Conservation (phyloP, 768 basidiomycete genomes). For the Lactarius evosmus region DNA sequence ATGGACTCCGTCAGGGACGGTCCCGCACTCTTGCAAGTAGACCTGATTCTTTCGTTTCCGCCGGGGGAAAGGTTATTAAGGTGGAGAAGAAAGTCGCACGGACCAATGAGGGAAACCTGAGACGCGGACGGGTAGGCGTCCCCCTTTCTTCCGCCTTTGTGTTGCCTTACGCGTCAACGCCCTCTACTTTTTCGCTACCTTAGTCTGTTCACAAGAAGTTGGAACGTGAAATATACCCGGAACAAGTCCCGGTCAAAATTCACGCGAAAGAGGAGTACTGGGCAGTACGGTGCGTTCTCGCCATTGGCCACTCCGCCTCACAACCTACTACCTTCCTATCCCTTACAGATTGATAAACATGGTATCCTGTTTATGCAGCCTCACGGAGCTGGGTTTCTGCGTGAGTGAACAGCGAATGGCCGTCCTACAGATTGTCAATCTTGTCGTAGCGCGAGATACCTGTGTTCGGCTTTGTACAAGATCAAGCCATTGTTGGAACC, state of each 20-base stretch:
- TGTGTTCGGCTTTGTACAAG: conserved; percentile 72
- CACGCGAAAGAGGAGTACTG: conserved; percentile 68
- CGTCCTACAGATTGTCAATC: conserved; percentile 9
- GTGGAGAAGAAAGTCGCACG: conserved; percentile 51
- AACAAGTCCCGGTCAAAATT: conserved; percentile 51
- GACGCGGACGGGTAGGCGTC: conserved; percentile 53
- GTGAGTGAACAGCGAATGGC: conserved; percentile 37
- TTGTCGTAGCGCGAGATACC: conserved; percentile 71
- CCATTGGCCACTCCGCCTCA: neutral
- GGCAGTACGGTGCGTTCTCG: conserved; percentile 58
- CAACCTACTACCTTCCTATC: neutral
- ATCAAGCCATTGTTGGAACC: conserved; percentile 63
- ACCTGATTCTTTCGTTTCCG: conserved; percentile 54
- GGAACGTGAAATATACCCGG: conserved; percentile 66
- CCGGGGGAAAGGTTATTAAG: conserved; percentile 56
- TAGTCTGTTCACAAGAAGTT: conserved; percentile 75
- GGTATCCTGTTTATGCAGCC: conserved; percentile 56
- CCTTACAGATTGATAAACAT: conserved; percentile 65
- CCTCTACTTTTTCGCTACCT: neutral
- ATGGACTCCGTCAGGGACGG: conserved; percentile 61
- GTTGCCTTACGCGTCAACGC: neutral
- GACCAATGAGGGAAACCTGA: conserved; percentile 51
- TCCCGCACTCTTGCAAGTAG: conserved; percentile 47
- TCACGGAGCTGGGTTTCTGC: conserved; percentile 47
- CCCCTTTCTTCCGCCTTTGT: neutral